These are phyloP conservation scores for Kodamaea arcana DNA, from an alignment of 1,139 yeast species.

Conservation along the genomic window DNA sequence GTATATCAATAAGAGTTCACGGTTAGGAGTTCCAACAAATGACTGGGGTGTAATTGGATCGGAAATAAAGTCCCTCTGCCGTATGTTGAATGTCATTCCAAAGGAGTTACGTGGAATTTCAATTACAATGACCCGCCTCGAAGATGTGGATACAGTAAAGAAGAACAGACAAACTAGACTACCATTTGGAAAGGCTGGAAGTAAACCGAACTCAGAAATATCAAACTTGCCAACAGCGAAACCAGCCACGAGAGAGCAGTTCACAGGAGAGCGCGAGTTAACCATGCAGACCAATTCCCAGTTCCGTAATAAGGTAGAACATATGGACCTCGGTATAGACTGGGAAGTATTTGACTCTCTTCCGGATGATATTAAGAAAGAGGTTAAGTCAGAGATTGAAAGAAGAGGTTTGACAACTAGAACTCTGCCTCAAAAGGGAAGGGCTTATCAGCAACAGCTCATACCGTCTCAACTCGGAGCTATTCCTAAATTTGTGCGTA, in stretches of 20 bases:
- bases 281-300: not conserved
- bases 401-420: constrained; percentile 24
- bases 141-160: constrained; percentile 30
- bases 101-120: constrained; percentile 76
- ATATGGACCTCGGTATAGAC: constrained; percentile 33
- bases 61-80: constrained; percentile 54
- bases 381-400: constrained; percentile 42
- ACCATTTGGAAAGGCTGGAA: constrained; percentile 22
- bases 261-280: not conserved
- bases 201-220: not conserved
- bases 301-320: constrained; percentile 6
- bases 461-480: constrained; percentile 32
- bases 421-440: constrained; percentile 17
- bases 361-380: constrained; percentile 50
- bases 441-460: constrained; percentile 38
- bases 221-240: not conserved
- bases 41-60: constrained; percentile 59
- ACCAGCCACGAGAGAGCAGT: not conserved
- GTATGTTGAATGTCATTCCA: constrained; percentile 58
- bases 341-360: constrained; percentile 52
- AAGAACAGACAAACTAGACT: constrained; percentile 39
- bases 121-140: constrained; percentile 57
- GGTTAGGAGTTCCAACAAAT: constrained; percentile 61
- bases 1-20: constrained; percentile 53
- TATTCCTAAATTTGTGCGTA: constrained; percentile 31